Conservation (phyloP, 352 stramenopile species). For the Phytophthora quininea region DNA sequence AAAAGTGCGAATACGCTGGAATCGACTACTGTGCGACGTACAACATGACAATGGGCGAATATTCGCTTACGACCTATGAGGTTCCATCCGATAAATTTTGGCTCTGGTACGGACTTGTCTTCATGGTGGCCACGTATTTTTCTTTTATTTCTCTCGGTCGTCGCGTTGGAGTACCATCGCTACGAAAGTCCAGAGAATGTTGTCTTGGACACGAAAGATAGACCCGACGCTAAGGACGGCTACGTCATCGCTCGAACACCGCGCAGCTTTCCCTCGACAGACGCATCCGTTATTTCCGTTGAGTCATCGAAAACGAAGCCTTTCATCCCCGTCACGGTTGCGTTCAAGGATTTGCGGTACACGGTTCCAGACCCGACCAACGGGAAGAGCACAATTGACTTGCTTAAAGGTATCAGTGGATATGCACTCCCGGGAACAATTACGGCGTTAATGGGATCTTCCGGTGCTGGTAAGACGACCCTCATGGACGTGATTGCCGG, state of each 20-base stretch:
- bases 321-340: constrained; percentile 3
- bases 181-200: constrained; percentile 57
- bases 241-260: not conserved
- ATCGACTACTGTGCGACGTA: constrained; percentile 36
- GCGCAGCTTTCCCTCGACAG: not conserved
- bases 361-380: constrained; percentile 41
- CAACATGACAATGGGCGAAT: constrained; percentile 29
- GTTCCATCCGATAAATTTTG: constrained; percentile 29
- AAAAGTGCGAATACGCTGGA: constrained; percentile 19
- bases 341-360: constrained; percentile 21
- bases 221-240: not conserved
- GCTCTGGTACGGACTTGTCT: constrained; percentile 27
- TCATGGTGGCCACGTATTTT: constrained; percentile 28
- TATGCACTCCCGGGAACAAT: constrained; percentile 45
- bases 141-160: constrained; percentile 42
- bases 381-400: constrained; percentile 25
- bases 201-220: constrained; percentile 2
- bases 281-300: not conserved
- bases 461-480: constrained; percentile 91
- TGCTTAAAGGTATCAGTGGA: constrained; percentile 54
- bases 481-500: constrained; percentile 90
- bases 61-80: constrained; percentile 29
- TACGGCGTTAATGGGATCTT: constrained; percentile 71
- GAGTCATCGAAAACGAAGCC: not conserved
- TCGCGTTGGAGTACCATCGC: constrained; percentile 12